phyloP scores from a whole-genome alignment of 2,329 filamentous ascomycete genomes.

The Hymenoscyphus infarciens region DNA sequence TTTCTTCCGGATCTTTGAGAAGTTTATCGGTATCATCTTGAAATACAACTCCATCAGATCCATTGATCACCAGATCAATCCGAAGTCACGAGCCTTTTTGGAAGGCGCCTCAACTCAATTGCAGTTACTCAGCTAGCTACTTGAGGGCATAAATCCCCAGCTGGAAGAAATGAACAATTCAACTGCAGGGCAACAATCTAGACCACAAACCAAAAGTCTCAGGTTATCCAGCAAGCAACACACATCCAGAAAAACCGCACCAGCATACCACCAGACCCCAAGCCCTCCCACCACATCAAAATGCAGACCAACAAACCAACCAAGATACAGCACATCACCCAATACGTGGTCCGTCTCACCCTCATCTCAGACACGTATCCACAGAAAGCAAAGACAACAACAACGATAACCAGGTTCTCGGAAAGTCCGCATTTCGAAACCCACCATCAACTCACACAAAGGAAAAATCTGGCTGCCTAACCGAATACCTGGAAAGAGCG shows the following conservation, averaged over 20 bases:
- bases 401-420: conserved; percentile 4
- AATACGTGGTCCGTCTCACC: background rate
- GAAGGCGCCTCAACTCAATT: background rate
- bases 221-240: too few species aligned
- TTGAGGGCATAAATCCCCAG: background rate
- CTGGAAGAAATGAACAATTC: background rate
- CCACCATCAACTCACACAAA: too few species aligned
- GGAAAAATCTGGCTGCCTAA: too few species aligned
- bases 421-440: background rate
- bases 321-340: background rate
- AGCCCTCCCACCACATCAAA: background rate
- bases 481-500: too few species aligned
- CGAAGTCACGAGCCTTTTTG: background rate
- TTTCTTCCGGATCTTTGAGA: conserved; percentile 69
- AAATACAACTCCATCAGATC: background rate
- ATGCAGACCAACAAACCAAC: background rate
- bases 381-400: background rate
- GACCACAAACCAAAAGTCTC: background rate
- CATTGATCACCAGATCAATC: background rate
- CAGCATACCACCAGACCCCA: too few species aligned
- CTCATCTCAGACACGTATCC: background rate
- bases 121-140: background rate
- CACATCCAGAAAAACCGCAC: too few species aligned
- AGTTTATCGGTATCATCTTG: background rate
- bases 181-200: background rate